These are phyloP conservation scores for Lactarius sanguifluus DNA, from an alignment of 768 basidiomycete genomes.

Conservation along the genomic window DNA sequence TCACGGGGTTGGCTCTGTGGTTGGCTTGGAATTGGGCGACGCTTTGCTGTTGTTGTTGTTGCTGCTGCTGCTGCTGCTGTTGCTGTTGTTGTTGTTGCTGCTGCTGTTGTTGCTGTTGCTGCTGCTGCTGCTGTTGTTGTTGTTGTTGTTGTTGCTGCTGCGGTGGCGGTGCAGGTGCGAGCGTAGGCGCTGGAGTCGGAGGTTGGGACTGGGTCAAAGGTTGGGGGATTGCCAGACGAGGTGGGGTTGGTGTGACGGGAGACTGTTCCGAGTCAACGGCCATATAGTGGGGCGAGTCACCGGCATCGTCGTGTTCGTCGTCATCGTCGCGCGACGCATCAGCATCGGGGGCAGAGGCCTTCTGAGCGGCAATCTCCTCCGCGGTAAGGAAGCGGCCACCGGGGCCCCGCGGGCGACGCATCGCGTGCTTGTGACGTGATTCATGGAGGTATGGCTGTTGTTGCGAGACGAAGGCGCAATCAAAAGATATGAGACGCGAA, in stretches of 20 bases:
- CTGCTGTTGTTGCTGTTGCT: background rate
- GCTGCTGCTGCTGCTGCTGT: background rate
- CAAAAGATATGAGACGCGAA: conserved; percentile 7
- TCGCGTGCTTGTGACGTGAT: conserved; percentile 96
- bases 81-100: background rate
- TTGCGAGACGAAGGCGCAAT: conserved; percentile 13
- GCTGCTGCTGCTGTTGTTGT: background rate
- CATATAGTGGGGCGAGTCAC: conserved; percentile 27
- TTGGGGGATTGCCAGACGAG: conserved; percentile 10
- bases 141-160: background rate
- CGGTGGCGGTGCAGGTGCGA: conserved; percentile 28
- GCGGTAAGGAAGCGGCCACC: conserved; percentile 97
- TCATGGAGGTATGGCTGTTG: conserved; percentile 94
- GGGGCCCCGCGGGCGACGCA: conserved; percentile 94
- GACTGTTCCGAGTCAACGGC: conserved; percentile 14
- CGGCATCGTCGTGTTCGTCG: conserved; percentile 48
- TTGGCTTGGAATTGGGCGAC: conserved; percentile 12
- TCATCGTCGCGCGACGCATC: conserved; percentile 40
- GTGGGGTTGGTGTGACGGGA: conserved; percentile 15
- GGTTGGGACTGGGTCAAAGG: conserved; percentile 14
- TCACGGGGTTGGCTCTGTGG: conserved; percentile 17
- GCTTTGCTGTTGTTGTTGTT: conserved; percentile 17
- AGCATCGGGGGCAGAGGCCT: conserved; percentile 43
- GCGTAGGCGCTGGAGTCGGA: conserved; percentile 12
- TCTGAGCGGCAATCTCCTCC: conserved; percentile 89